These are phyloP conservation scores for Candida palmyrensis DNA, from an alignment of 805 yeast species.

Conservation along the genomic window DNA sequence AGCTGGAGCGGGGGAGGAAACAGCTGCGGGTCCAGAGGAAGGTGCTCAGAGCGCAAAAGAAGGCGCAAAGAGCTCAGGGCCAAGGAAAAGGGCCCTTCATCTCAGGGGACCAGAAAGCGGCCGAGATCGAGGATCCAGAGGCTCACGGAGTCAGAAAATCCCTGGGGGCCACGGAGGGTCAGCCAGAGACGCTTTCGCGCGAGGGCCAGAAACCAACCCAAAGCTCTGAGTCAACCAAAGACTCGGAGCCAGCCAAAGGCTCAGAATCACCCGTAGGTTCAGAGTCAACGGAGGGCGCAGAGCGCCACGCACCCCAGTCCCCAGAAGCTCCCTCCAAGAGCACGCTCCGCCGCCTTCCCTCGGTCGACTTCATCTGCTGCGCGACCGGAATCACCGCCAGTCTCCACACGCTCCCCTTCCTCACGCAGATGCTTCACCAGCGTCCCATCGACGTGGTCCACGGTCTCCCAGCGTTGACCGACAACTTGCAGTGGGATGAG, in stretches of 20 bases:
- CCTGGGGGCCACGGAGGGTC: background rate
- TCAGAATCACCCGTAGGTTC: too few relatives aligned
- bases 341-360: background rate
- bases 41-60: too few relatives aligned
- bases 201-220: too few relatives aligned
- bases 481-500: constrained; percentile 37
- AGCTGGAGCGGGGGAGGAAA: constrained; percentile 1
- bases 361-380: constrained; percentile 31
- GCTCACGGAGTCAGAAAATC: background rate
- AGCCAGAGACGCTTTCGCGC: background rate
- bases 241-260: too few relatives aligned
- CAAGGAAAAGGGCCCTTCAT: too few relatives aligned
- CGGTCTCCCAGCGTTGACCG: constrained; percentile 41
- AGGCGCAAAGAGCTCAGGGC: too few relatives aligned
- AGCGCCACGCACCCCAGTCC: too few relatives aligned
- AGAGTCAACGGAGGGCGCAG: too few relatives aligned
- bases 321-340: too few relatives aligned
- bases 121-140: constrained; percentile 3
- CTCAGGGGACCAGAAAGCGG: too few relatives aligned
- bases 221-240: too few relatives aligned
- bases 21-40: too few relatives aligned
- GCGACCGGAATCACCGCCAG: constrained; percentile 39
- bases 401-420: constrained; percentile 21
- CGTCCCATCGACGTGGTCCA: constrained; percentile 26
- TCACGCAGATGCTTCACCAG: constrained; percentile 20